Base-by-base conservation (phyloP, 1,284 basidiomycete species). In the Cutaneotrichosporon curvatum region DNA sequence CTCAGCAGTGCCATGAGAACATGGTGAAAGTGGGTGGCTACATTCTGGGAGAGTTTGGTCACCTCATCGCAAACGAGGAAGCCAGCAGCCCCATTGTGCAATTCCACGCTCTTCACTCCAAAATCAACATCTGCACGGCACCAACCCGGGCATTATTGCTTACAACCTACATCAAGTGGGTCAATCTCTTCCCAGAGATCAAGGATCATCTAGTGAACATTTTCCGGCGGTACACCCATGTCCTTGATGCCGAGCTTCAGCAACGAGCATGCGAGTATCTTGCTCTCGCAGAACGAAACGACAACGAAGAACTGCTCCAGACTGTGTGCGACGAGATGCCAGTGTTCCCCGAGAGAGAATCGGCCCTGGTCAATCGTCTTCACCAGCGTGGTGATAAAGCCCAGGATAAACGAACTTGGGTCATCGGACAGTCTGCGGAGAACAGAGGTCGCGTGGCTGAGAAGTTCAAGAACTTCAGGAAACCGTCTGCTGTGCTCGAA, bases 281-380 rank as follows among this genome's bases (percentile, higher is more conserved):
- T 54, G 84, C 87, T 0, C 77, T 97, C 15, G 84, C 90, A 8
- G 81, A 77, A 16, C 78, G 86, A 19, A 74, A 82, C 22, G 88
- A 92, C 36, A 84, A 90, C 35, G 91, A 97, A 62, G 91, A 92
- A 60, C 77, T 97, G 34, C 74, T 99, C 45, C 87, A 92, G 65
- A 86, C 87, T 48, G 82, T 98, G 12, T 97, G 92, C 71, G 95
- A 97, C 67, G 95, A 98, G 73, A 98, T 99, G 84, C 95, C 95
- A 6, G 89, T 94, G 1, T 99, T 96, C 78, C 89, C 92, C 2
- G 87, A 95, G 47, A 82, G 92, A 42, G 87, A 90, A 57, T 96
- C 89, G 50, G 84, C 92, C 7, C 77, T 98, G 15, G 75, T 95
- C 34, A 85, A 80, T 48, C 79, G 90, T 32, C 73, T 97, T 34